Base-by-base conservation (phyloP, 2,329 filamentous ascomycete species). In the Cordyceps cateniannulata region DNA sequence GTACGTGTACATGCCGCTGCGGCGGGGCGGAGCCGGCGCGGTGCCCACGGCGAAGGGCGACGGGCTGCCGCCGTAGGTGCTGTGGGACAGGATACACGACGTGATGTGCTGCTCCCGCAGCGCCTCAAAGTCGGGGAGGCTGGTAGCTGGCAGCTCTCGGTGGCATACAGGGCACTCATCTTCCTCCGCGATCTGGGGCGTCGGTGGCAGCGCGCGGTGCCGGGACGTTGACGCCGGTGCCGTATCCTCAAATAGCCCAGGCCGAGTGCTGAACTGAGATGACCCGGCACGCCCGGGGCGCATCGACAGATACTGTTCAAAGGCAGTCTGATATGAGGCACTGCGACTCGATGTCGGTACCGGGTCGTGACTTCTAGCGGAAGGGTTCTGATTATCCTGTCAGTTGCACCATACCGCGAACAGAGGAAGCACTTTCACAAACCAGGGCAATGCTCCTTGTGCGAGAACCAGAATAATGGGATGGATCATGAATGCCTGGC, bases 151-250 rank as follows among this genome's bases (percentile, higher is more conserved):
- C 3, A 92, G 78, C 72, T 91, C 88, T 42, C 78, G 75, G 68
- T 90, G 88, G 67, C 90, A 93, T 49, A 93, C 82, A 0, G 89
- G 89, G 63, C 90, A 93, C 67, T 91, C 87, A 69, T 93, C 89
- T 69, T 92, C 89, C 70, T 93, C 90, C 6, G 80, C 77, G 67
- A 83, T 79, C 60, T 81, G 83, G 1, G 76, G 79, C 12, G 77
- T 78, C 4, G 75, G 77, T 1, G 75, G 77, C 42, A 73, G 68
- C 29, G 72, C 75, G 25, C 73, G 76, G 44, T 71, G 76, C 20
- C 71, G 68, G 4, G 73, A 72, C 2, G 75, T 76, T 3, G 73
- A 72, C 2, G 75, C 75, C 3, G 76, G 72, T 10, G 72, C 66
- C 2, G 66, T 63, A 24, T 68, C 68, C 12, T 68, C 68, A 10